A percentile compares a stretch with the other conserved stretches of the same genome.
phyloP scores from a whole-genome alignment of 441 rosid species.

The Cnidoscolus chayamansa region DNA sequence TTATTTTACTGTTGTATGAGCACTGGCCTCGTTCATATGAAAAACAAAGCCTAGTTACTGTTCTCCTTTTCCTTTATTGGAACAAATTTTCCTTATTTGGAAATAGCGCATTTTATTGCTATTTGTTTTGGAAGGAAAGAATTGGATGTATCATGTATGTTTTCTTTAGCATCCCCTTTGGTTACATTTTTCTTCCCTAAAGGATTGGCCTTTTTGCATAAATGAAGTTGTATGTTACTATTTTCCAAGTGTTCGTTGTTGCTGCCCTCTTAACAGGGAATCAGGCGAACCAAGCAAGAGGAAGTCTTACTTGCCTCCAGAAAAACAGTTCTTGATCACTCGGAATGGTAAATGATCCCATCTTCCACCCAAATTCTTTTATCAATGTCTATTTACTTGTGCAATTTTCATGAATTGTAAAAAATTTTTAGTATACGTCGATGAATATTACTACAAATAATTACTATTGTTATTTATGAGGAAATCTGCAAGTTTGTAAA shows the following conservation, averaged over 20 bases:
- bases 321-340: constrained; percentile 90
- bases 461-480: background rate
- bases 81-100: background rate
- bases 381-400: background rate
- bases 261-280: constrained; percentile 54
- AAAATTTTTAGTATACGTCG: background rate
- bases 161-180: background rate
- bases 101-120: background rate
- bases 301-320: constrained; percentile 75
- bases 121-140: background rate
- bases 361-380: background rate
- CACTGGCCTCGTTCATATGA: background rate
- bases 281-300: constrained; percentile 92
- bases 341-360: constrained; percentile 60
- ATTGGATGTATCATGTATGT: background rate
- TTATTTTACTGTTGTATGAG: background rate
- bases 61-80: background rate
- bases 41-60: background rate
- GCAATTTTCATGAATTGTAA: background rate
- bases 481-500: background rate
- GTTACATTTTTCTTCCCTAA: background rate
- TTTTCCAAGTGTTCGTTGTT: background rate
- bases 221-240: background rate
- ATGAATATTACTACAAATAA: background rate
- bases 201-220: background rate